These are phyloP conservation scores for Sarocladiaceae sp. DNA, from an alignment of 2,329 filamentous ascomycete species.

Conservation along the genomic window DNA sequence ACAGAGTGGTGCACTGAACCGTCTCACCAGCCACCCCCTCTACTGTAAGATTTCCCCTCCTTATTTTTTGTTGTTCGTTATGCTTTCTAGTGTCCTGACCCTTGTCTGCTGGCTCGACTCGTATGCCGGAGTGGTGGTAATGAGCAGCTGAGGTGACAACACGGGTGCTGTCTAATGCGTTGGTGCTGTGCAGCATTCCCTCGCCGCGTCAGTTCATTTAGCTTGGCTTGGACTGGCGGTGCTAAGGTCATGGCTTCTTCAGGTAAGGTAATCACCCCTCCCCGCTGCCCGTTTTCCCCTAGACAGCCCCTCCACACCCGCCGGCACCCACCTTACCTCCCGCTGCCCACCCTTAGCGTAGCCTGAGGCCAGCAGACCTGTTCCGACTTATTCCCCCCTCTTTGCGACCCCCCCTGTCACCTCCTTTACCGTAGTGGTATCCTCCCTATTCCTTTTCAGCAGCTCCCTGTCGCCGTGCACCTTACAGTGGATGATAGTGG, in stretches of 20 bases:
- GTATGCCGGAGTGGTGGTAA: neutral
- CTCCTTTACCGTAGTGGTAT: neutral
- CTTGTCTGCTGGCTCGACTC: neutral
- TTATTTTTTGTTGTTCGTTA: neutral
- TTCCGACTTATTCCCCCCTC: neutral
- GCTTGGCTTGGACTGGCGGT: neutral
- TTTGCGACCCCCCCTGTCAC: neutral
- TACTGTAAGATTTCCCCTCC: neutral
- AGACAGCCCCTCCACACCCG: constrained; percentile 8
- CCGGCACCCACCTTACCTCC: constrained; percentile 4
- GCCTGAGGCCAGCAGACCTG: neutral
- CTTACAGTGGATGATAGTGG: constrained; percentile 2
- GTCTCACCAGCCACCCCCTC: constrained; percentile 6
- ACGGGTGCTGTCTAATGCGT: neutral
- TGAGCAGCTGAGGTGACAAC: too few species aligned
- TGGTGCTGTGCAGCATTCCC: neutral
- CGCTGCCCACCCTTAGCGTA: constrained; percentile 4
- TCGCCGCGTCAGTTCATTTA: neutral
- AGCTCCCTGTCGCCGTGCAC: neutral
- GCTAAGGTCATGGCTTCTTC: neutral
- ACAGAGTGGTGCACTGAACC: neutral
- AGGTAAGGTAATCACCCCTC: neutral
- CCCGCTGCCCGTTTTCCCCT: neutral
- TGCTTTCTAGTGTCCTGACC: neutral
- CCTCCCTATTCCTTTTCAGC: neutral